Percentiles rank a stretch among this genome's conserved stretches.
These are phyloP conservation scores for Tetrahymena borealis DNA, from an alignment of 73 alveolate species.

Conservation along the genomic window DNA sequence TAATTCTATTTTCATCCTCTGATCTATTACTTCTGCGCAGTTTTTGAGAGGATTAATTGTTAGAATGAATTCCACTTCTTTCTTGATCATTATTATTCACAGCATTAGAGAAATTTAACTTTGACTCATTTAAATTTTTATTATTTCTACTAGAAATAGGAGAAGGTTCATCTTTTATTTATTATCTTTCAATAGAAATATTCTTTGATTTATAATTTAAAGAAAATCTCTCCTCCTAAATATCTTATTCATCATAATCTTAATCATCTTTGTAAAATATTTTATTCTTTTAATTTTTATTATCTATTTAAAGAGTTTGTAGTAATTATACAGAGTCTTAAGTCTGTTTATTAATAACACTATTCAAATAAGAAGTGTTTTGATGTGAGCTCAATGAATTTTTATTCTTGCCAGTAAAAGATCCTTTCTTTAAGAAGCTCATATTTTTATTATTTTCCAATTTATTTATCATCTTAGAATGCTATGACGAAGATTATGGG, in stretches of 20 bases:
- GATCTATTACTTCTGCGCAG: neutral
- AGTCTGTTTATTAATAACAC: neutral
- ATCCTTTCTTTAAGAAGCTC: neutral
- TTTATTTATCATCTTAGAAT: neutral
- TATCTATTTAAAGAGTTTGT: neutral
- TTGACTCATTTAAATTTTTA: neutral
- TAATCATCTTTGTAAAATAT: neutral
- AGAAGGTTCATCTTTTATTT: neutral
- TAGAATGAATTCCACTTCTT: neutral
- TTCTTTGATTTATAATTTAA: neutral
- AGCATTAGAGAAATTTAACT: neutral
- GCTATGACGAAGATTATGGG: neutral
- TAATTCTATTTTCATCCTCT: neutral
- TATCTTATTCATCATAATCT: neutral
- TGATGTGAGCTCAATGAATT: neutral
- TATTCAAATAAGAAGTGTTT: neutral
- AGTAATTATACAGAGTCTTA: neutral
- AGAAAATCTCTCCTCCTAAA: neutral
- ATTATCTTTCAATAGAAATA: neutral
- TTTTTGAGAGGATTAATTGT: neutral
- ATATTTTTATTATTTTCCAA: neutral
- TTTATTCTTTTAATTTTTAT: neutral
- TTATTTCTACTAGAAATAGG: neutral
- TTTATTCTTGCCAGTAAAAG: neutral
- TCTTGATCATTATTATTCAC: neutral